These are phyloP conservation scores for Pelargonium myrrhifolium DNA, from an alignment of 441 rosid species.

Conservation along the genomic window DNA sequence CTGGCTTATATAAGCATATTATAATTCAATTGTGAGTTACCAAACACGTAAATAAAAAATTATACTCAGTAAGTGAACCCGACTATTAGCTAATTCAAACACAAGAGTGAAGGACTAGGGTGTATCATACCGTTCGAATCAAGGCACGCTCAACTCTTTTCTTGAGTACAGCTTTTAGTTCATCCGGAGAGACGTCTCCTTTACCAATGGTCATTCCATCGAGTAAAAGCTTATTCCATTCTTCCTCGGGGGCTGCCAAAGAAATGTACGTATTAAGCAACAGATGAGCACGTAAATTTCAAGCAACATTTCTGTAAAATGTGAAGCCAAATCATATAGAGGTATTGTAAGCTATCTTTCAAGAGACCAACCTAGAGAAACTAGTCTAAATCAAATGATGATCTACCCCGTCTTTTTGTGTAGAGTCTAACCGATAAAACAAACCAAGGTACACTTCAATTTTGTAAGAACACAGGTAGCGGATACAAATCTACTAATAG, in stretches of 20 bases:
- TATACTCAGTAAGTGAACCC: background rate
- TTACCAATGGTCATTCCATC: slow-evolving; percentile 60
- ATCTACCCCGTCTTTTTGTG: no score
- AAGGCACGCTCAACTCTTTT: slow-evolving; percentile 68
- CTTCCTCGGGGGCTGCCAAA: slow-evolving; percentile 73
- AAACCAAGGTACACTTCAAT: no score
- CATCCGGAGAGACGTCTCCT: slow-evolving; percentile 58
- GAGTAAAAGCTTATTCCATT: slow-evolving; percentile 70
- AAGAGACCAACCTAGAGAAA: background rate
- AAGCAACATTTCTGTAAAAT: no score
- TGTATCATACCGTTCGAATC: slow-evolving; percentile 59
- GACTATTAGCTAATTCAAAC: background rate
- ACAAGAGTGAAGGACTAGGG: background rate
- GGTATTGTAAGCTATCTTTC: background rate
- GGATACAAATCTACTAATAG: no score
- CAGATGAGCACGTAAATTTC: background rate
- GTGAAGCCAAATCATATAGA: background rate
- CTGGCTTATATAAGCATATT: no score
- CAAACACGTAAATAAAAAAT: no score
- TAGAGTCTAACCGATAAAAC: no score
- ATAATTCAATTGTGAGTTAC: no score
- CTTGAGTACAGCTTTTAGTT: slow-evolving; percentile 58
- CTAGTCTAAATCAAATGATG: background rate
- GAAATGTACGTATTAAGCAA: background rate
- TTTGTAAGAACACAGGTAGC: no score